Evolutionary conservation across 2,329 filamentous ascomycete genomes (phyloP).

Genomic region (Colletotrichum sublineola): DNA sequence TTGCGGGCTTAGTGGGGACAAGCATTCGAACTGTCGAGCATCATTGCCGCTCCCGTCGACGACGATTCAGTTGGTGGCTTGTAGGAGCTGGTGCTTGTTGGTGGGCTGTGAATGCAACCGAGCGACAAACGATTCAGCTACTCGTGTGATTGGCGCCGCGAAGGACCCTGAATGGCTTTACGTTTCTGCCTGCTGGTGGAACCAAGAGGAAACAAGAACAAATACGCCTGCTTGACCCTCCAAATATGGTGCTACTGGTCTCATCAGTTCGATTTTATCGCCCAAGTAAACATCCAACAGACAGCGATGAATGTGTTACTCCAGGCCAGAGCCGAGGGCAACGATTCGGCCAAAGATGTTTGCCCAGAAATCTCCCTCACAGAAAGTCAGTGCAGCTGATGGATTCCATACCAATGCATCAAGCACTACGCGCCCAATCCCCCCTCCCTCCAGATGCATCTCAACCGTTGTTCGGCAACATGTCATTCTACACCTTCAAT

Average conservation of each 20-base stretch:
- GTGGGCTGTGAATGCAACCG: not conserved
- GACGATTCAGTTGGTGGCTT: not conserved
- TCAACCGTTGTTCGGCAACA: constrained; percentile 22
- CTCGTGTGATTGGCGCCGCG: not conserved
- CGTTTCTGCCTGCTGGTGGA: not conserved
- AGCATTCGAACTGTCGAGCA: not conserved
- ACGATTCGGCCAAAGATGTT: constrained; percentile 2
- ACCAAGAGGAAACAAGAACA: not conserved
- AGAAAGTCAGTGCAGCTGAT: constrained; percentile 5
- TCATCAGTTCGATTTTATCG: not conserved
- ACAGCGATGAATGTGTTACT: not conserved
- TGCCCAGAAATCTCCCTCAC: constrained; percentile 29
- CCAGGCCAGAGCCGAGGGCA: not conserved
- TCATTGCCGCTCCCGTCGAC: not conserved
- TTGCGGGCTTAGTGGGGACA: not conserved
- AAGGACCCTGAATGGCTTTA: not conserved
- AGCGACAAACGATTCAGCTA: not conserved
- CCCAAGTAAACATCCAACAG: not conserved
- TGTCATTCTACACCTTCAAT: constrained; percentile 48
- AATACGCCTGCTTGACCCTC: not conserved
- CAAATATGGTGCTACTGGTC: not conserved
- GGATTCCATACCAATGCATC: not conserved
- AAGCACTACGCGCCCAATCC: not conserved
- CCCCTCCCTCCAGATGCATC: constrained; percentile 15
- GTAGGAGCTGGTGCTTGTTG: not conserved